Base-by-base conservation (phyloP, 257 asterid genomes). In the Fraxinus anomala region DNA sequence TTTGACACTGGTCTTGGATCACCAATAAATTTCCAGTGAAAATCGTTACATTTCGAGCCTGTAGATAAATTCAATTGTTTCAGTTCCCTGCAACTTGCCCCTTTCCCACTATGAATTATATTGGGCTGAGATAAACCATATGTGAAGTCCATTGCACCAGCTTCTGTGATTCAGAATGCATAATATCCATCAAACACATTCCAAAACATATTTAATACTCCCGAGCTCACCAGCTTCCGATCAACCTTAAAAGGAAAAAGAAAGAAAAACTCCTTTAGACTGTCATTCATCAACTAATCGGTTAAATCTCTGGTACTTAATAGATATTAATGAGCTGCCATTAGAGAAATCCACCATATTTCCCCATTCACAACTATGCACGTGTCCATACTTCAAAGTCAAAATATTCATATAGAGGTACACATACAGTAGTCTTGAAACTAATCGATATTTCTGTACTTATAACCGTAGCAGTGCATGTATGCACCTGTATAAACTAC, bases 51-150 rank as follows among this genome's bases (percentile, higher is more conserved):
- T 28, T 78, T 86, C 76, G 78, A 71, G 71, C 85, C 70, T 44
- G 75, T 67, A 16, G 70, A n/a, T 71, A 63, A 81, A 65, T 73
- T 82, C 76, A 79, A 31, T 13, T 73, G 70, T 21, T 81, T 82
- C 54, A 76, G 77, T 63, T 74, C 79, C 80, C 78, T 76, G 77
- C 77, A 81, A 68, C 88, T 78, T 30, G 79, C 28, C 17, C 72
- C 84, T 72, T 84, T 87, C 71, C 88, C 82, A 56, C 89, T 83
- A 66, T 73, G 76, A 49, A 84, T 31, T 77, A 83, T 82, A 85
- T 83, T 83, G 31, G 94, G 77, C 81, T 78, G 87, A 49, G 87
- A 82, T 72, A 86, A 74, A 84, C 86, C 56, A 74, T 89, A 83
- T 33, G 86, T 42, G 54, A 79, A 76, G 69, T 31, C 44, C 69